Base-by-base conservation (phyloP, 306 rosid genomes). In the Vigna radiata region DNA sequence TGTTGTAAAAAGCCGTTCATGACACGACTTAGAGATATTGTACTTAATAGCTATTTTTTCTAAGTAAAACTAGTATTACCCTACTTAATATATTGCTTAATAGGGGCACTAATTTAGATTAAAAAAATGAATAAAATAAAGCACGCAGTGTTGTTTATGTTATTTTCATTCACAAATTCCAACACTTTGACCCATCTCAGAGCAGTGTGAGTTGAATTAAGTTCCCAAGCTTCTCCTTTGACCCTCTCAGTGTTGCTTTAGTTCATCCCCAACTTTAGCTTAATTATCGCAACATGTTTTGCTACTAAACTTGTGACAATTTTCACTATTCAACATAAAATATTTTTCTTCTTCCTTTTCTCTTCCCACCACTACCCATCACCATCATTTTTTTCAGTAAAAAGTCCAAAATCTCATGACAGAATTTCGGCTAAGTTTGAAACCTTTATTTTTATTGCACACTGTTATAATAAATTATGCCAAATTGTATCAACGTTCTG, bases 241-340 rank as follows among this genome's bases (percentile, higher is more conserved):
- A 76, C 55, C 8, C 18, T 10, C 50, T 0, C 5, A 53, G 14
- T 9, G 53, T 37, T 64, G 68, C 18, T 62, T 19, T 6, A 76
- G 66, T 53, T 66, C 46, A 14, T 54, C 19, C 47, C 68, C 68
- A 54, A 77, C 47, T 77, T 55, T 13, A 44, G 81, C 81, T 68
- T 17, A 77, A 77, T 77, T n/a, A 77, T 68, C 75, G 81, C 81
- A 77, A 8, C 10, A n/a, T n/a, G 75, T 77, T 13, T 68, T 68
- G 76, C 70, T 31, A 29, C 50, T 36, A 39, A 55, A 44, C 50
- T 43, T 29, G 6, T 48, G 44, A 31, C 60, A 16, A 1, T 58
- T 39, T 67, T 67, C 36, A 27, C 17, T 31, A 7, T 54, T 67
- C 60, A 54, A 21, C 75, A 39, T 39, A 64, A 44, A 47, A 74